A percentile compares a stretch with the other conserved stretches of the same genome.
These are phyloP conservation scores for Monilinia fructigena DNA, from an alignment of 2,329 filamentous ascomycete genomes.

Conservation along the genomic window DNA sequence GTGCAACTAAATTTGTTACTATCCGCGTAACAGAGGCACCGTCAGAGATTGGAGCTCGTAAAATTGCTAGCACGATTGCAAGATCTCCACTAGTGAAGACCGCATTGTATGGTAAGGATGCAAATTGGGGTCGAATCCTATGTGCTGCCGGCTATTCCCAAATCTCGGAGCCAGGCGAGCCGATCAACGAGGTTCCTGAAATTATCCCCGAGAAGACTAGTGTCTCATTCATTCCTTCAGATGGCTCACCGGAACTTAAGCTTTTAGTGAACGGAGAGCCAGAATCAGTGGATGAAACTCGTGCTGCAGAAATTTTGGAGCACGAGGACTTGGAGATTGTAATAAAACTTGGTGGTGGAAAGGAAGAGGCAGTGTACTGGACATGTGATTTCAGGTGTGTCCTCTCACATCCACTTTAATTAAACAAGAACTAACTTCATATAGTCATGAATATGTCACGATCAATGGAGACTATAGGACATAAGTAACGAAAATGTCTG, in stretches of 20 bases:
- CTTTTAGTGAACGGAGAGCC: conserved; percentile 78
- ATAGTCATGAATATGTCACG: conserved; percentile 62
- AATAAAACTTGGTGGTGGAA: conserved; percentile 68
- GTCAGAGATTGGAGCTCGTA: conserved; percentile 67
- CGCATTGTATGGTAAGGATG: conserved; percentile 92
- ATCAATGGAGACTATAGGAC: conserved; percentile 70
- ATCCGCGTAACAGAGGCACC: conserved; percentile 77
- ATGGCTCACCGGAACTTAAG: conserved; percentile 74
- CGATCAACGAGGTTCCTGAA: conserved; percentile 59
- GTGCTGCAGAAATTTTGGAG: conserved; percentile 75
- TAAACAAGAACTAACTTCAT: conserved; percentile 25
- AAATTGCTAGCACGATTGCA: conserved; percentile 84
- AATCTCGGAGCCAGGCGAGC: conserved; percentile 57
- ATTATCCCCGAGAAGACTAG: conserved; percentile 69
- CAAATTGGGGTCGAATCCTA: conserved; percentile 96
- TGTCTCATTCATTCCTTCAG: conserved; percentile 75
- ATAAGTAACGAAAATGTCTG: conserved; percentile 37
- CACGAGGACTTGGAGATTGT: conserved; percentile 77
- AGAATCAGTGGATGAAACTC: conserved; percentile 71
- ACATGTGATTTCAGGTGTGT: conserved; percentile 84
- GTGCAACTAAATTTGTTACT: conserved; percentile 96
- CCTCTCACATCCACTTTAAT: conserved; percentile 29
- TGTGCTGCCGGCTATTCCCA: conserved; percentile 86
- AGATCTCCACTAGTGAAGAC: conserved; percentile 94
- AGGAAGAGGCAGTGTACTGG: conserved; percentile 71